Evolutionary conservation across 257 asterid species (phyloP).

Genomic region (Schizonepeta tenuifolia): DNA sequence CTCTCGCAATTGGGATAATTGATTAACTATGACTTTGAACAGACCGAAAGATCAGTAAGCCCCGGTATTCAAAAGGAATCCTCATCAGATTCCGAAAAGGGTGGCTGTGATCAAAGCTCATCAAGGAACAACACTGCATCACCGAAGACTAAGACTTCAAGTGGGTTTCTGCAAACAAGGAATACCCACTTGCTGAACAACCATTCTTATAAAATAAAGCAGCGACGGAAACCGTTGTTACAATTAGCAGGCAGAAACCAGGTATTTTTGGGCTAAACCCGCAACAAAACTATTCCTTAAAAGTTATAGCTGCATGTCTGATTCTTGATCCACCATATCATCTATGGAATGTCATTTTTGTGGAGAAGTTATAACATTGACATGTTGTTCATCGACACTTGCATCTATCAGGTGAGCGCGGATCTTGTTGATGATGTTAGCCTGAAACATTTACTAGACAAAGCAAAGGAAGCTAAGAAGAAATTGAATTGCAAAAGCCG

Average conservation of each 20-base stretch:
- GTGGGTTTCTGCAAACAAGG: constrained; percentile 39
- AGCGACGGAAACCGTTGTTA: constrained; percentile 40
- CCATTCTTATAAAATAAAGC: constrained; percentile 48
- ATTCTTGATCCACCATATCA: constrained; percentile 12
- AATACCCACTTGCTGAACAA: constrained; percentile 40
- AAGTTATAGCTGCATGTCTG: constrained; percentile 10
- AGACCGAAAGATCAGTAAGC: constrained; percentile 52
- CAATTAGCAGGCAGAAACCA: constrained; percentile 42
- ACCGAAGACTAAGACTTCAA: constrained; percentile 30
- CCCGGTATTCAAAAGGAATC: constrained; percentile 43
- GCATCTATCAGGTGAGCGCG: constrained; percentile 44
- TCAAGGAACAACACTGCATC: constrained; percentile 39
- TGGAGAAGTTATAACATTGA: not conserved
- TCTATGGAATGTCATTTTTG: not conserved
- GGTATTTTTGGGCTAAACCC: constrained; percentile 47
- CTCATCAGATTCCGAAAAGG: constrained; percentile 41
- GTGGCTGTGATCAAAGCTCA: constrained; percentile 37
- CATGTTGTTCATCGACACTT: not conserved
- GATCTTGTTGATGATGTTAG: constrained; percentile 79
- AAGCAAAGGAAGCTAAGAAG: constrained; percentile 65
- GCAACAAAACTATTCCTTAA: not conserved
- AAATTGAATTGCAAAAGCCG: constrained; percentile 42
- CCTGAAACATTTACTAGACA: constrained; percentile 69
- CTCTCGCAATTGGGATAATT: constrained; percentile 23
- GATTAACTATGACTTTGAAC: constrained; percentile 33